These are phyloP conservation scores for Tolypocladium nubicola DNA, from an alignment of 2,329 filamentous ascomycete genomes.

Conservation along the genomic window DNA sequence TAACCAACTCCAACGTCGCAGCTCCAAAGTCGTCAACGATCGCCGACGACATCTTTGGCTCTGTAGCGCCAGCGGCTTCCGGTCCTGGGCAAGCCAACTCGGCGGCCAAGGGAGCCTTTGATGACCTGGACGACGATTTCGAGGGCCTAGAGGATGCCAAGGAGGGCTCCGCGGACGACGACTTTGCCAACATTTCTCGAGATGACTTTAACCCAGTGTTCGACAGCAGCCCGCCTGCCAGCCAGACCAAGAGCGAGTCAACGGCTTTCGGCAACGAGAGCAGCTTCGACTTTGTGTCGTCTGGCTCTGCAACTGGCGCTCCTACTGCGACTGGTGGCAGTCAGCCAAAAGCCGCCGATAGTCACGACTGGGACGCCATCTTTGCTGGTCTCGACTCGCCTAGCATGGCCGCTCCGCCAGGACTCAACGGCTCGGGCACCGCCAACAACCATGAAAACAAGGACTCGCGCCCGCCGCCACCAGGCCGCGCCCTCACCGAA, in stretches of 20 bases:
- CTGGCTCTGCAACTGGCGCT: slow-evolving; percentile 18
- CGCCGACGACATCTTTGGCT: slow-evolving; percentile 32
- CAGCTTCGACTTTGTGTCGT: slow-evolving; percentile 47
- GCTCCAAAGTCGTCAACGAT: slow-evolving; percentile 18
- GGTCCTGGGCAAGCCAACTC: slow-evolving; percentile 14
- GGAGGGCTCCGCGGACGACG: slow-evolving; percentile 68
- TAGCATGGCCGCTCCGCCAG: slow-evolving; percentile 16
- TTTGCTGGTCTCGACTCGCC: slow-evolving; percentile 69
- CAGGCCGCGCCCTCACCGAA: slow-evolving; percentile 59
- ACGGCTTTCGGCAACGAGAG: slow-evolving; percentile 42
- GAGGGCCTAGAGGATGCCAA: slow-evolving; percentile 77
- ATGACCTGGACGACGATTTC: slow-evolving; percentile 71
- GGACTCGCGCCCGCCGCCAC: slow-evolving; percentile 15
- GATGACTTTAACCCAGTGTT: slow-evolving; percentile 78
- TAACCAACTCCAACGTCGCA: slow-evolving; percentile 12
- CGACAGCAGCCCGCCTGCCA: slow-evolving; percentile 54
- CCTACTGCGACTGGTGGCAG: slow-evolving; percentile 28
- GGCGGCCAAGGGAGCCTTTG: slow-evolving; percentile 45
- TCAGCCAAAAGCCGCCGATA: slow-evolving; percentile 30
- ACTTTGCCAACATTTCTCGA: slow-evolving; percentile 64
- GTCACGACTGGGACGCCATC: slow-evolving; percentile 89
- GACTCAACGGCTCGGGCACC: slow-evolving; percentile 1
- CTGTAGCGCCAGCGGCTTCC: slow-evolving; percentile 15
- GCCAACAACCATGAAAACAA: slow-evolving; percentile 5
- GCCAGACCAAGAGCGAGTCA: slow-evolving; percentile 42